Base-by-base conservation (phyloP, 441 rosid species). In the Erodium moschatum region DNA sequence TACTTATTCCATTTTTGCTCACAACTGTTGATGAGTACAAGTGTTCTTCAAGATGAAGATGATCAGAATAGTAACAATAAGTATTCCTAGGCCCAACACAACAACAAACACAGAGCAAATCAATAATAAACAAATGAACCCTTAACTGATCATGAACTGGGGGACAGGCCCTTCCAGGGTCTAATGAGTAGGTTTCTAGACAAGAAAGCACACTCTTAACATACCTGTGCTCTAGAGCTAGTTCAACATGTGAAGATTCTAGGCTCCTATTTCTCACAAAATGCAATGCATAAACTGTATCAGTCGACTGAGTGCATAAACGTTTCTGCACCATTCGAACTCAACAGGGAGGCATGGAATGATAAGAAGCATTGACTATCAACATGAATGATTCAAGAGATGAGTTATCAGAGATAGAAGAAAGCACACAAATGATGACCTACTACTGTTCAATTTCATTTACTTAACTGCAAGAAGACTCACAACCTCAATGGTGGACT, bases 61-160 rank as follows among this genome's bases (percentile, higher is more conserved):
- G 12, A 56, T 20, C 21, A 56, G 12, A 5, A 18, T 56, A 8
- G 2, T 15, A 7, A 19, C 4, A 56, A 19, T 8, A 19, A 56
- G 7, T 1, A 6, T 18, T n/a, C 16, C 15, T 5, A 48, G 19
- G 58, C 20, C 20, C 20, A 18, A n/a, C 8, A 52, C 20, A 7
- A 56, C 20, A 56, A 56, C 20, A 16, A 56, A 56, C 27, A 56
- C 62, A 56, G 24, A 56, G 62, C 11, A 56, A 56, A 19, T 52
- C 16, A 8, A 56, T 56, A 2, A 18, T 56, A 6, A 16, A 54
- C 21, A 54, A 16, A 54, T 13, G 20, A 16, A 18, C 61, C 60
- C 60, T 16, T 54, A 16, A 16, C 21, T 18, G 61, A 18, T 54
- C 62, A 56, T 56, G 62, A 56, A 56, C 27, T 56, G 27, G 12